Conservation (phyloP, 2,329 filamentous ascomycete genomes). For the Botrytis tulipae region DNA sequence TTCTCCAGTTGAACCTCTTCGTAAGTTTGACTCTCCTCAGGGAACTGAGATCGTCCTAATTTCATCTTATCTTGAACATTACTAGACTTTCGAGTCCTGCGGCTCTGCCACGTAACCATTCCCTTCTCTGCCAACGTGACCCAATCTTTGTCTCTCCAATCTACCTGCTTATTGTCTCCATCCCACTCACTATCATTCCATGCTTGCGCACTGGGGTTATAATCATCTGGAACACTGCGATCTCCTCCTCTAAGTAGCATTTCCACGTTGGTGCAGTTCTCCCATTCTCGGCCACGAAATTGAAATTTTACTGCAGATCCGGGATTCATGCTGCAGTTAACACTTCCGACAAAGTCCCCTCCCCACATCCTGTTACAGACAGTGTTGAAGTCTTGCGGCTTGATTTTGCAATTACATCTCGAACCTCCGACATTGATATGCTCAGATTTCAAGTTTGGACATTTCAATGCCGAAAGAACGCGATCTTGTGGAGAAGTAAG, state of each 20-base stretch:
- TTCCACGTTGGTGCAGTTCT: slow-evolving; percentile 6
- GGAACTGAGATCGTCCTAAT: fast-evolving
- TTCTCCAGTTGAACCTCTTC: neutral
- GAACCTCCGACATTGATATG: slow-evolving; percentile 1
- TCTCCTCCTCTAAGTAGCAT: neutral
- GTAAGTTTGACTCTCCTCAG: neutral
- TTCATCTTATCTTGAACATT: neutral
- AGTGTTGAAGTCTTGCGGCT: neutral
- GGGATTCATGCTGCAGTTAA: neutral
- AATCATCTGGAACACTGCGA: neutral
- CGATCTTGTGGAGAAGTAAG: neutral
- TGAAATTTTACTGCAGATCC: neutral
- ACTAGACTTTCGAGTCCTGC: too few relatives aligned
- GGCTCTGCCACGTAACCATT: neutral
- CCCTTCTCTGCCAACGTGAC: slow-evolving; percentile 2
- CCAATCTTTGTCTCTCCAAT: slow-evolving; percentile 19
- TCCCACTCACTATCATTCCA: slow-evolving; percentile 18
- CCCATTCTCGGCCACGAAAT: slow-evolving; percentile 10
- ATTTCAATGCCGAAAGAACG: neutral
- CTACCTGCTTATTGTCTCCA: neutral
- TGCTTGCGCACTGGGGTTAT: neutral
- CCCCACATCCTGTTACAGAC: slow-evolving; percentile 4
- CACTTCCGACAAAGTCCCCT: slow-evolving; percentile 9
- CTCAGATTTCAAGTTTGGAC: slow-evolving; percentile 6
- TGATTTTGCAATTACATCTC: slow-evolving; percentile 11